These are phyloP conservation scores for Perilla frutescens DNA, from an alignment of 257 asterid genomes.

Conservation along the genomic window DNA sequence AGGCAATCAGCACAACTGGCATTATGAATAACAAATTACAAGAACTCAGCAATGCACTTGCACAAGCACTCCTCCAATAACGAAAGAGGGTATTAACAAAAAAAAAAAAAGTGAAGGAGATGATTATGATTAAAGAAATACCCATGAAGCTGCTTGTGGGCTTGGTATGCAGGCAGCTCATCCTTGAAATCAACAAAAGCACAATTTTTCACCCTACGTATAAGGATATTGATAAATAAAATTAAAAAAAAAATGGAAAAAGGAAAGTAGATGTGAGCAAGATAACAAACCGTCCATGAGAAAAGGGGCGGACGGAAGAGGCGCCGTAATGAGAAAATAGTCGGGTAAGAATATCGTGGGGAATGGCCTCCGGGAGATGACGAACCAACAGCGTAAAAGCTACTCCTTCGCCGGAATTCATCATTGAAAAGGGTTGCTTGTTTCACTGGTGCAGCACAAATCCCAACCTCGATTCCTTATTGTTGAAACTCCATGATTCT, in stretches of 20 bases:
- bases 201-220: conserved; percentile 69
- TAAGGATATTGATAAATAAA: neutral
- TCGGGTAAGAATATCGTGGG: conserved; percentile 65
- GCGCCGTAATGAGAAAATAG: conserved; percentile 90
- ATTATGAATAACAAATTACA: neutral
- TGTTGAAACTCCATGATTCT: too few species aligned
- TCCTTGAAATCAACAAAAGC: conserved; percentile 82
- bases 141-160: conserved; percentile 85
- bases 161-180: conserved; percentile 72
- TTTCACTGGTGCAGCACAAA: neutral
- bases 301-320: conserved; percentile 69
- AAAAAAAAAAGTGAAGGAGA: neutral
- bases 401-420: conserved; percentile 30
- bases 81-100: neutral
- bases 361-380: conserved; percentile 91
- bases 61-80: neutral
- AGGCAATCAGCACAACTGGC: conserved; percentile 28
- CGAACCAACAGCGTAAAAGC: conserved; percentile 65
- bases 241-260: neutral
- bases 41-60: conserved; percentile 1
- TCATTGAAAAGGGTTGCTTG: neutral
- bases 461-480: too few species aligned
- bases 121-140: conserved; percentile 33
- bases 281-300: conserved; percentile 74
- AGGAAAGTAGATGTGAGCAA: neutral